phyloP scores from a whole-genome alignment of 2,329 filamentous ascomycete genomes.

The Aspergillus brunneoviolaceus region DNA sequence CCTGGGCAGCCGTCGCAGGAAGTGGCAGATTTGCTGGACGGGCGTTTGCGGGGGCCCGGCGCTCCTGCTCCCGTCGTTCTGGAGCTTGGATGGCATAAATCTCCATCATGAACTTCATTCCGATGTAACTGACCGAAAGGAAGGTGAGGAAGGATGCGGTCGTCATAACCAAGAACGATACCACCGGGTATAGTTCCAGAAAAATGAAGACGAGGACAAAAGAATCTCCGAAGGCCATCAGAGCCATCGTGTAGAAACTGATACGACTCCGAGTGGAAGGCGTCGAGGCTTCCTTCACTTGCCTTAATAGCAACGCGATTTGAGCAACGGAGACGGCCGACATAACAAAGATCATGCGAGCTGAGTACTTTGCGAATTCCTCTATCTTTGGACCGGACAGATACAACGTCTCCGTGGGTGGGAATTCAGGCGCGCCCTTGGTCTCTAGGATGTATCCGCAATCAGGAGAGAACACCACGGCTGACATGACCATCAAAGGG shows the following conservation, averaged over 20 bases:
- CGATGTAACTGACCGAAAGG: slow-evolving; percentile 61
- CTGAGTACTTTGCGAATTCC: slow-evolving; percentile 52
- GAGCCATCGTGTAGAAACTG: slow-evolving; percentile 63
- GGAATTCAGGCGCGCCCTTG: slow-evolving; percentile 56
- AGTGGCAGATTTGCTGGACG: slow-evolving; percentile 46
- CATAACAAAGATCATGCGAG: slow-evolving; percentile 55
- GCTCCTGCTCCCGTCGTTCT: slow-evolving; percentile 39
- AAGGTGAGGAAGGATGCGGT: slow-evolving; percentile 60
- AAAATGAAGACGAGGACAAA: slow-evolving; percentile 58
- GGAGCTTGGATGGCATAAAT: slow-evolving; percentile 64
- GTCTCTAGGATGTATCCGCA: slow-evolving; percentile 66
- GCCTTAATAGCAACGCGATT: slow-evolving; percentile 57
- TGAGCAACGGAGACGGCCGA: slow-evolving; percentile 52
- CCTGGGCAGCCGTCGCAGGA: slow-evolving; percentile 50
- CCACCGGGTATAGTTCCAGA: slow-evolving; percentile 55
- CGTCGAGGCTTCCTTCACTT: slow-evolving; percentile 65
- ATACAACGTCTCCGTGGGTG: slow-evolving; percentile 53
- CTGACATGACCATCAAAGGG: slow-evolving; percentile 58
- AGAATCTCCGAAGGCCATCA: slow-evolving; percentile 62
- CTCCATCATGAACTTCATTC: slow-evolving; percentile 65
- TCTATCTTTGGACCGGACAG: slow-evolving; percentile 59
- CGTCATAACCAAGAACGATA: slow-evolving; percentile 56
- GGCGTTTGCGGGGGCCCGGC: slow-evolving; percentile 28
- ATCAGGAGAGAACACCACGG: slow-evolving; percentile 63
- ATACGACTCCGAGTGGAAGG: slow-evolving; percentile 64